Evolutionary conservation across 2,329 filamentous ascomycete species (phyloP), one percentile per base, ranked within the genome.

Genomic region (Emmonsiellopsis sp.): DNA sequence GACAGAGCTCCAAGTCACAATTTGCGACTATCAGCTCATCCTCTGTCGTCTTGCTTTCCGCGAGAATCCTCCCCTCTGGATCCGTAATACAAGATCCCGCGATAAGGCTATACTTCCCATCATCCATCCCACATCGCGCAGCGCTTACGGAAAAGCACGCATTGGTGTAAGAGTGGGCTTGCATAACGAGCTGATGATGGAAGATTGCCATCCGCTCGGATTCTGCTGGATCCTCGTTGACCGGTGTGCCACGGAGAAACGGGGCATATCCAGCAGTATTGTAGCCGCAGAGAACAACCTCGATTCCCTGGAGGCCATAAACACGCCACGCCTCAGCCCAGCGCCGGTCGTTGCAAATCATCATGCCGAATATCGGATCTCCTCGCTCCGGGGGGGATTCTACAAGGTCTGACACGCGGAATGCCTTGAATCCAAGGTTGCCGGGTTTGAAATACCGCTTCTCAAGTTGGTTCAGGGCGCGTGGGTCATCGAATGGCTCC

Each of bases 301-400:
- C 76, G 2, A 72, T 71, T 6, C 76, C 76, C 58, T 79, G 76
- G 6, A 80, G 65, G 0, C 77, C 76, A 57, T 79, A 76, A 15
- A 68, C 68, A 35, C 78, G 65, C 77, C 78, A 81, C 0, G 71
- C 73, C 58, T 80, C 78, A 1, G 75, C 69, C 78, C 78, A 80
- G 7, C 78, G 68, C 4, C 77, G 65, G 62, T 80, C 78, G 58
- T 80, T 81, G 65, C 78, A 80, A 52, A 80, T 79, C 61, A 80
- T 68, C 76, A 79, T 79, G 7, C 78, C 68, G 32, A 79, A 47
- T 44, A 81, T 78, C 2, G 77, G 73, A 59, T 81, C 77, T 2
- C 75, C 74, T 53, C 69, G 70, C 7, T 67, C 66, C 11, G 57
- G 55, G 3, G 31, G 41, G 4, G 59, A 59, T 2, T 62, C 65